A percentile compares a stretch with the other conserved stretches of the same genome.
These are phyloP conservation scores for Paragyromitra xinjiangensis DNA, from an alignment of 495 filamentous ascomycete genomes.

Conservation along the genomic window DNA sequence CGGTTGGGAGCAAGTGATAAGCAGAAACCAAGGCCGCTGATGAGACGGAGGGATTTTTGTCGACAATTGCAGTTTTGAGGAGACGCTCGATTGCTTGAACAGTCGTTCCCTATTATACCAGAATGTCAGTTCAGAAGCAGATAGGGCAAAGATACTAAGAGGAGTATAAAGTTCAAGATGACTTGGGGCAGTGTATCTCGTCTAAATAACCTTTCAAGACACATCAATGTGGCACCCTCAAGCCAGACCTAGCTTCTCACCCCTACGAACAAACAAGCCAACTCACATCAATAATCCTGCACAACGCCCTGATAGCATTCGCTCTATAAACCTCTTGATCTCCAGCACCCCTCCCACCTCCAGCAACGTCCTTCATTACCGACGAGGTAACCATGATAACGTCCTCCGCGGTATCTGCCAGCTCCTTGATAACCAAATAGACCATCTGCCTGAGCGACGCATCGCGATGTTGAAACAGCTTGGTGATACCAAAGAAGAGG, in stretches of 20 bases:
- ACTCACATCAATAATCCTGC: constrained; percentile 94
- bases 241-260: background rate
- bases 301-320: constrained; percentile 95
- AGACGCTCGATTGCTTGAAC: constrained; percentile 97
- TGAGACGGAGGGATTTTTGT: constrained; percentile 97
- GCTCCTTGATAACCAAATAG: constrained; percentile 95
- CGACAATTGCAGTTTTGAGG: constrained; percentile 99
- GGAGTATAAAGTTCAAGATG: constrained; percentile 11
- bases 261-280: background rate
- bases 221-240: background rate
- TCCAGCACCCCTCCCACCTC: constrained; percentile 70
- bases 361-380: constrained; percentile 95
- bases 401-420: constrained; percentile 95
- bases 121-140: constrained; percentile 36
- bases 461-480: constrained; percentile 99
- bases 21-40: constrained; percentile 97
- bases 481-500: constrained; percentile 99
- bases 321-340: constrained; percentile 95
- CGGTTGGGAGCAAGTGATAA: constrained; percentile 96
- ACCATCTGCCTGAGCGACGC: constrained; percentile 98
- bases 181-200: constrained; percentile 8
- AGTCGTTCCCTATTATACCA: constrained; percentile 75
- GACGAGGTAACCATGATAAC: constrained; percentile 99
- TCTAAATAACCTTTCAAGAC: background rate
- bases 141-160: constrained; percentile 45